phyloP scores from a whole-genome alignment of 176 grass and related monocot genomes.

The Avena sativa region DNA sequence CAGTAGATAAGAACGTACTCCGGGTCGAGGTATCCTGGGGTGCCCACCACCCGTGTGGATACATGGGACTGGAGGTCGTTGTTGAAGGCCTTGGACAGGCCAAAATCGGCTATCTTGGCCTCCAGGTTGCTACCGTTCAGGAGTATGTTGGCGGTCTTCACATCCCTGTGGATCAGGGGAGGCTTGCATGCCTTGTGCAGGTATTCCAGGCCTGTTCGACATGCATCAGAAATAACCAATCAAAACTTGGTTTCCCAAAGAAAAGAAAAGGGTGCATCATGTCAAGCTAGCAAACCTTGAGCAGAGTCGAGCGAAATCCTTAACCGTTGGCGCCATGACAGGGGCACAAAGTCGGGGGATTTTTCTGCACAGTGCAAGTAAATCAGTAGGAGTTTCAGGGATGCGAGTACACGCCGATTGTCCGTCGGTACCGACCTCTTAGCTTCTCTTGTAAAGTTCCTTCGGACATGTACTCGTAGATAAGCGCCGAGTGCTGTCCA shows the following conservation, averaged over 20 bases:
- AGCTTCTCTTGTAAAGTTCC: constrained; percentile 54
- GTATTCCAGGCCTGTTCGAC: constrained; percentile 52
- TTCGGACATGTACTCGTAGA: constrained; percentile 67
- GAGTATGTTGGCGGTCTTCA: constrained; percentile 67
- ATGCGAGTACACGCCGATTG: not conserved
- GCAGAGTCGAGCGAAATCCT: constrained; percentile 62
- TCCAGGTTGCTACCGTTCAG: constrained; percentile 46
- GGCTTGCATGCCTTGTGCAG: constrained; percentile 57
- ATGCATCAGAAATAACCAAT: not conserved
- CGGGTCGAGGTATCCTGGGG: constrained; percentile 62
- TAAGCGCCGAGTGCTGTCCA: constrained; percentile 43
- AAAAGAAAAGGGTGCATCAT: not conserved
- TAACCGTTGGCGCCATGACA: constrained; percentile 50
- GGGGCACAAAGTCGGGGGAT: constrained; percentile 26
- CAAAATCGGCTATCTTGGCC: constrained; percentile 70
- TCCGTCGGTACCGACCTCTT: constrained; percentile 45
- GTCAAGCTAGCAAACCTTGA: constrained; percentile 44
- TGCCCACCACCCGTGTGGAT: constrained; percentile 54
- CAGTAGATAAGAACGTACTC: constrained; percentile 37
- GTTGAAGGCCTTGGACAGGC: constrained; percentile 58
- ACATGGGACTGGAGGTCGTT: constrained; percentile 47
- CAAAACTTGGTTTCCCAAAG: not conserved
- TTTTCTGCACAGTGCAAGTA: constrained; percentile 27
- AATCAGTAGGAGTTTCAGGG: not conserved
- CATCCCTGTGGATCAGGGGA: constrained; percentile 56